Conservation (phyloP, 331 rosid species). For the Spiraea crenata region DNA sequence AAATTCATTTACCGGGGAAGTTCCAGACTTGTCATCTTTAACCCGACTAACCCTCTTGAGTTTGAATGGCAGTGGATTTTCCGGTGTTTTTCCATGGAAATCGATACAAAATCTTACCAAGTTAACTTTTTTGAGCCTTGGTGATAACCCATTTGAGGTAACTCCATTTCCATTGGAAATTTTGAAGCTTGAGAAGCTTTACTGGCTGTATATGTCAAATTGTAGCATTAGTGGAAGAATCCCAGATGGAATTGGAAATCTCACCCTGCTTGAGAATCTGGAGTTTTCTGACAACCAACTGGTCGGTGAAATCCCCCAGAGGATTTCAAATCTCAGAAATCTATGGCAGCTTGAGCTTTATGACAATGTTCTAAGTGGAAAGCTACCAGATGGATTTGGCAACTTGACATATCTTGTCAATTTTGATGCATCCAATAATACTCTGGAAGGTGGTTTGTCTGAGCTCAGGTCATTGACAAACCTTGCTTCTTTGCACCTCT, state of each 20-base stretch:
- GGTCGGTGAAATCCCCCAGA: slow-evolving; percentile 60
- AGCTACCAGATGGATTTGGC: slow-evolving; percentile 58
- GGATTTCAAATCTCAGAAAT: slow-evolving; percentile 53
- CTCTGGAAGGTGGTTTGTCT: slow-evolving; percentile 69
- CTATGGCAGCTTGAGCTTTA: slow-evolving; percentile 69
- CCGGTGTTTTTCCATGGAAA: slow-evolving; percentile 89
- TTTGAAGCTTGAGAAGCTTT: slow-evolving; percentile 57
- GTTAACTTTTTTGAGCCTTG: slow-evolving; percentile 66
- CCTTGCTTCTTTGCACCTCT: slow-evolving; percentile 60
- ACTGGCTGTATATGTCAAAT: slow-evolving; percentile 82
- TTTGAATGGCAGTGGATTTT: slow-evolving; percentile 54
- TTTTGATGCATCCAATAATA: slow-evolving; percentile 59
- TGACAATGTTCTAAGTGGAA: slow-evolving; percentile 53
- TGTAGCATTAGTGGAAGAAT: slow-evolving; percentile 63
- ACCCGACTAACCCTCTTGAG: slow-evolving; percentile 46
- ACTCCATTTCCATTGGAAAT: slow-evolving; percentile 57
- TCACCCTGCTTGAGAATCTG: slow-evolving; percentile 55
- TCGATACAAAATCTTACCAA: slow-evolving; percentile 61
- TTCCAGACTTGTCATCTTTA: slow-evolving; percentile 71
- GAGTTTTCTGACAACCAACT: slow-evolving; percentile 65
- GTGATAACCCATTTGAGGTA: slow-evolving; percentile 57
- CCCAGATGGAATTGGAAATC: slow-evolving; percentile 71
- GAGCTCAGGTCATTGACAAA: slow-evolving; percentile 58
- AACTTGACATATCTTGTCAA: slow-evolving; percentile 56
- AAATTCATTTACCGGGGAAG: slow-evolving; percentile 54